Percentiles rank a stretch among this genome's conserved stretches.
phyloP scores from a whole-genome alignment of 208 protist species.

The Leptomonas seymouri region DNA sequence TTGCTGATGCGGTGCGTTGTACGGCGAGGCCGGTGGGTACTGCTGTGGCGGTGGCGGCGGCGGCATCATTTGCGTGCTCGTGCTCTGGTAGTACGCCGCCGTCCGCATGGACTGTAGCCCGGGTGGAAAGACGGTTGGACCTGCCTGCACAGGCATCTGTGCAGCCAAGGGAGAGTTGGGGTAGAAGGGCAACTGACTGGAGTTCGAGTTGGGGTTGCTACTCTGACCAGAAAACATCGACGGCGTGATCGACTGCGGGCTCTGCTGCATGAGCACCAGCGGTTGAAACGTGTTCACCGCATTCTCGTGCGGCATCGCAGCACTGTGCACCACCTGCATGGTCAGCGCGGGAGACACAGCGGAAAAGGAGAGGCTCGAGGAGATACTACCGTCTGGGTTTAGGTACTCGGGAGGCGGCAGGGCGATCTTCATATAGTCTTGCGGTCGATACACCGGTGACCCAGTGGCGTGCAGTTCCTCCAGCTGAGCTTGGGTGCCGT shows the following conservation, averaged over 20 bases:
- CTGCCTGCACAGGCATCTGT: constrained; percentile 8
- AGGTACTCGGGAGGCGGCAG: constrained; percentile 55
- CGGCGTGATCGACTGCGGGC: constrained; percentile 19
- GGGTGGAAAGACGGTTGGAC: constrained; percentile 16
- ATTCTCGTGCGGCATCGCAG: constrained; percentile 25
- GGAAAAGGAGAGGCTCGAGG: constrained; percentile 20
- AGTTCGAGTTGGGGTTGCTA: constrained; percentile 3
- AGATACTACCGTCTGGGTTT: constrained; percentile 34
- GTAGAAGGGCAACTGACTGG: constrained; percentile 23
- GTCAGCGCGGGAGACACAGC: constrained; percentile 3
- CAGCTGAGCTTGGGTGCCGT: constrained; percentile 67
- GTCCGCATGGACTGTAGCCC: constrained; percentile 19
- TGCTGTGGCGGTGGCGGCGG: constrained; percentile 13
- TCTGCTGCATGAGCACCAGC: constrained; percentile 28
- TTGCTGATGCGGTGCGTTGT: constrained; percentile 15
- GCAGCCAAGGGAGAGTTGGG: constrained; percentile 18
- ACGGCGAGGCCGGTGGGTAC: constrained; percentile 4
- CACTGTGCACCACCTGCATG: constrained; percentile 20
- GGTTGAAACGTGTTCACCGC: constrained; percentile 27
- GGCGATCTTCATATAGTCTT: constrained; percentile 78
- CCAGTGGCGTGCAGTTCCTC: constrained; percentile 48
- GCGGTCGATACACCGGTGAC: constrained; percentile 52
- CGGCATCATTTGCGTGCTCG: constrained; percentile 1
- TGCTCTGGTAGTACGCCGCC: constrained; percentile 24
- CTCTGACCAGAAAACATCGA: constrained; percentile 17